Evolutionary conservation across 176 grass and related monocot species (phyloP).

Genomic region (Dendrocalamus sinicus): DNA sequence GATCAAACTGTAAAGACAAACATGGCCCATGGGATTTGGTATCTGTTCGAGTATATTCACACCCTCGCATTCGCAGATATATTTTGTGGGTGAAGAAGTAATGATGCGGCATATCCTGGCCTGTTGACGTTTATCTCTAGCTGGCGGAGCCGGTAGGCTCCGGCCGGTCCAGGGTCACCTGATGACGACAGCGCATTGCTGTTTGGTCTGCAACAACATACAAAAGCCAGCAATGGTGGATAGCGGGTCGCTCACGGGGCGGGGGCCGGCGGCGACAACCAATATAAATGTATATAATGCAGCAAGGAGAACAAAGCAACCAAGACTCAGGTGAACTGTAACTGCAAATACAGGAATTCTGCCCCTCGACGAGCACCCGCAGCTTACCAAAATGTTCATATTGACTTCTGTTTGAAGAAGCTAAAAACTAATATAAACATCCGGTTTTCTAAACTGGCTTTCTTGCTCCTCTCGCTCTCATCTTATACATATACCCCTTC

Average conservation of each 20-base stretch:
- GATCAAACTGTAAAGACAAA: background rate
- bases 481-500: too few species aligned
- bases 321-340: background rate
- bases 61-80: background rate
- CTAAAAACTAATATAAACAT: too few species aligned
- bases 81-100: background rate
- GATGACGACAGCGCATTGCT: background rate
- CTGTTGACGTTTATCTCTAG: background rate
- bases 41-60: conserved; percentile 40
- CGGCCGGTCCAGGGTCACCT: background rate
- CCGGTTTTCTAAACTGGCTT: accelerated
- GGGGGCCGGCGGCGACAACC: background rate
- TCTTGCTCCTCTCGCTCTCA: too few species aligned
- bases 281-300: background rate
- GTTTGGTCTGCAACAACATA: background rate
- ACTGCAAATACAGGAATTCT: too few species aligned
- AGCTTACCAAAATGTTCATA: too few species aligned
- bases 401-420: accelerated
- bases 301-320: background rate
- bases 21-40: background rate
- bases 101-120: background rate
- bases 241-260: background rate
- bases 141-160: too few species aligned
- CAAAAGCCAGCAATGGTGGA: background rate
- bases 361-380: too few species aligned